A percentile compares a stretch with the other conserved stretches of the same genome.
Evolutionary conservation across 345 rosid species (phyloP).

Genomic region (Salix viminalis): DNA sequence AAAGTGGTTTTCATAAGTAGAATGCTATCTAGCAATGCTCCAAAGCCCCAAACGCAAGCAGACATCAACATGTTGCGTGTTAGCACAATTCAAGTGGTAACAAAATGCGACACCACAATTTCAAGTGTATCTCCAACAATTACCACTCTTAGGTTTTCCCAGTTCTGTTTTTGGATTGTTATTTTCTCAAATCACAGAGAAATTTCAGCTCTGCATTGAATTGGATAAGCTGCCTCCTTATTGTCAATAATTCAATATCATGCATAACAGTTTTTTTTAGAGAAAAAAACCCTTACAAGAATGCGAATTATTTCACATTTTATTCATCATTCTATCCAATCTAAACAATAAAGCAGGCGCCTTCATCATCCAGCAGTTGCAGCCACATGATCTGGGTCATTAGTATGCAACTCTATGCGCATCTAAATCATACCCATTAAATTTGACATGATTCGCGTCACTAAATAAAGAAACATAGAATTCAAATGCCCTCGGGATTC

Average conservation of each 20-base stretch:
- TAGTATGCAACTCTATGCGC: background rate
- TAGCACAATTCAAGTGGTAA: background rate
- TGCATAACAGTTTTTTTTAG: background rate
- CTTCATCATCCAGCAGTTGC: background rate
- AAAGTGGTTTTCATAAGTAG: background rate
- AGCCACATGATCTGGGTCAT: background rate
- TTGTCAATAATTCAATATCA: background rate
- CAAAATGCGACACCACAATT: background rate
- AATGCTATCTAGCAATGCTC: background rate
- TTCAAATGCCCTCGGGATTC: background rate
- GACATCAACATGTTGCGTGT: background rate
- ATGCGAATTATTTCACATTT: background rate
- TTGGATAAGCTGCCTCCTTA: background rate
- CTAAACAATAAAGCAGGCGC: background rate
- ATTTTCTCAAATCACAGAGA: background rate
- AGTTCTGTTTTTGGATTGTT: background rate
- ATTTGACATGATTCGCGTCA: background rate
- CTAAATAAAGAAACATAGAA: background rate
- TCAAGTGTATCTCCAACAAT: background rate
- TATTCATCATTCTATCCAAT: background rate
- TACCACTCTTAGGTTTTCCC: background rate
- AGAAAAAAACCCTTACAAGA: background rate
- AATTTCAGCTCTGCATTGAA: background rate
- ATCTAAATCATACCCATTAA: background rate
- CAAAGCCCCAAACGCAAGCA: background rate